A percentile compares a stretch with the other conserved stretches of the same genome.
These are phyloP conservation scores for Solanum neorickii DNA, from an alignment of 257 asterid species.

Conservation along the genomic window DNA sequence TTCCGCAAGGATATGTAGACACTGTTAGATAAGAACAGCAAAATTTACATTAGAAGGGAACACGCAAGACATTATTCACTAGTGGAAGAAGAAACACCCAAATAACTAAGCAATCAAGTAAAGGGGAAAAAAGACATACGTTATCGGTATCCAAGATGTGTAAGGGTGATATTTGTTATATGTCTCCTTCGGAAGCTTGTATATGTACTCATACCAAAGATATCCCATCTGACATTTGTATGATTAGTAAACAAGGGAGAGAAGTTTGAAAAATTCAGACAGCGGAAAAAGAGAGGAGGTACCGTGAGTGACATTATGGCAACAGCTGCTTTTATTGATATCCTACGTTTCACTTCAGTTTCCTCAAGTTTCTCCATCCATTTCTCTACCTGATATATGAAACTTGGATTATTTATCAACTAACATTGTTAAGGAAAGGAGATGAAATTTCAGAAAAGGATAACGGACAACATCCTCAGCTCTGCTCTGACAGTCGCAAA, in stretches of 20 bases:
- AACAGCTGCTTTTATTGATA: constrained; percentile 46
- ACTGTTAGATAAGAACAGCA: constrained; percentile 25
- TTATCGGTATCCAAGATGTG: constrained; percentile 92
- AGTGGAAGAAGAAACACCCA: not conserved
- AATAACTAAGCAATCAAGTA: not conserved
- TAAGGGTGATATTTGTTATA: constrained; percentile 93
- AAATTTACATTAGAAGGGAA: not conserved
- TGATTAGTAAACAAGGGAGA: not conserved
- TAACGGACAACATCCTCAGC: not conserved
- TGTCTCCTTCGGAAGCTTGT: constrained; percentile 77
- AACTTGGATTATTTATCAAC: constrained; percentile 3
- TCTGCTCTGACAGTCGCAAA: not conserved
- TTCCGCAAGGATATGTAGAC: constrained; percentile 74
- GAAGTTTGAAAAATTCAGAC: not conserved
- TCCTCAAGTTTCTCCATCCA: constrained; percentile 97
- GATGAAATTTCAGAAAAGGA: not conserved
- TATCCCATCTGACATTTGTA: constrained; percentile 53
- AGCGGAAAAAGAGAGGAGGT: constrained; percentile 15
- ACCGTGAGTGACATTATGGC: constrained; percentile 48
- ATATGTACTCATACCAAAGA: constrained; percentile 68
- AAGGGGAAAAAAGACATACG: constrained; percentile 22
- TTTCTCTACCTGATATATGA: constrained; percentile 56
- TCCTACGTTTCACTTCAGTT: constrained; percentile 60
- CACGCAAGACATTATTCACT: not conserved
- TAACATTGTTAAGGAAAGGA: not conserved